A percentile compares a stretch with the other conserved stretches of the same genome.
Evolutionary conservation across 495 filamentous ascomycete genomes (phyloP).

Genomic region (Penicillium crystallinum): DNA sequence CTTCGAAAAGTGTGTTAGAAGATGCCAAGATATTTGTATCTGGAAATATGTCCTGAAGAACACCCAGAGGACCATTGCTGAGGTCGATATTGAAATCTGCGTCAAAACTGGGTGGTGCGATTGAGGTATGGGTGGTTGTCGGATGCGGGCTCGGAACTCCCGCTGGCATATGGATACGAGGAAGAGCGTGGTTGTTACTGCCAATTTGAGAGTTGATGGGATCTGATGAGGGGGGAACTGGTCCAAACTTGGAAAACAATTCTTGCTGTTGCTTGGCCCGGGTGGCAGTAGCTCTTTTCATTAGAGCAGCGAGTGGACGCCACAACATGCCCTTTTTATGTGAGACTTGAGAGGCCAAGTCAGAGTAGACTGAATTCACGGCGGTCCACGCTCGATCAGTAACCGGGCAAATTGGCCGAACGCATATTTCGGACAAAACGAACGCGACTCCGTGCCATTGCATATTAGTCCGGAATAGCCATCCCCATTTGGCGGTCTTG

Average conservation of each 20-base stretch:
- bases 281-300: conserved; percentile 54
- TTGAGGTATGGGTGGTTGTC: background rate
- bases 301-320: conserved; percentile 66
- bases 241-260: conserved; percentile 20
- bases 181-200: conserved; percentile 7
- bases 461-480: conserved; percentile 77
- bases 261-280: conserved; percentile 32
- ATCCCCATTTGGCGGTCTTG: conserved; percentile 64
- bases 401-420: conserved; percentile 59
- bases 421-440: conserved; percentile 67
- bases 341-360: conserved; percentile 46
- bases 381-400: conserved; percentile 81
- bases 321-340: conserved; percentile 63
- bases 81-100: conserved; percentile 26
- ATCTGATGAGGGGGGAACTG: conserved; percentile 2
- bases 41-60: conserved; percentile 30
- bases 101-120: background rate
- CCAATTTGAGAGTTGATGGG: background rate
- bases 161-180: conserved; percentile 15
- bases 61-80: conserved; percentile 23
- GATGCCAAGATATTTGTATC: conserved; percentile 23
- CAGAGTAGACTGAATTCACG: conserved; percentile 55
- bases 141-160: background rate
- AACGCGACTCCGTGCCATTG: conserved; percentile 83
- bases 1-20: background rate